Percentiles rank a stretch among this genome's conserved stretches.
These are phyloP conservation scores for Candida nemodendra DNA, from an alignment of 805 yeast genomes.

Conservation along the genomic window DNA sequence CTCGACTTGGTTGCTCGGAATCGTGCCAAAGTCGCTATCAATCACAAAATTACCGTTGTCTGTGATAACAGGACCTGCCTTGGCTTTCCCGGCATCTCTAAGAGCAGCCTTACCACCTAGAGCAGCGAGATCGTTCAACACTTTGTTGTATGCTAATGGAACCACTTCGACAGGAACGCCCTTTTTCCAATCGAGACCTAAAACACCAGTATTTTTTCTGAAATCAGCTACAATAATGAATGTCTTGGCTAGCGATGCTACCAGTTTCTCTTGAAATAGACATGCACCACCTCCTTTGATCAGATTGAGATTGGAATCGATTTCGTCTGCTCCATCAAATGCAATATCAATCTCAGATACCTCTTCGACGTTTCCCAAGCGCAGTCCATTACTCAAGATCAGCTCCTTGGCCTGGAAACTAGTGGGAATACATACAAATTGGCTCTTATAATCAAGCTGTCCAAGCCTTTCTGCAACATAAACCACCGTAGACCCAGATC, in stretches of 20 bases:
- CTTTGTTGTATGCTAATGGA: slow-evolving; percentile 79
- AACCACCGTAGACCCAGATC: slow-evolving; percentile 95
- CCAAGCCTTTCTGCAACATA: slow-evolving; percentile 94
- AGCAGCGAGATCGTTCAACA: slow-evolving; percentile 54
- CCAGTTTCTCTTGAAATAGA: slow-evolving; percentile 90
- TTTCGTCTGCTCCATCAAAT: slow-evolving; percentile 98
- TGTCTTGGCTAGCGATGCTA: slow-evolving; percentile 74
- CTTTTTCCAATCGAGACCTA: slow-evolving; percentile 80
- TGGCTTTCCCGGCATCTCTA: slow-evolving; percentile 84
- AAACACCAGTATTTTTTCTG: slow-evolving; percentile 68
- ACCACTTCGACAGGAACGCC: slow-evolving; percentile 96
- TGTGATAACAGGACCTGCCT: slow-evolving; percentile 96
- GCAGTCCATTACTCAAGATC: slow-evolving; percentile 75
- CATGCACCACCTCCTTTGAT: slow-evolving; percentile 99
- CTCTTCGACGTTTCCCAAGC: slow-evolving; percentile 79
- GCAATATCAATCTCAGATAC: slow-evolving; percentile 82
- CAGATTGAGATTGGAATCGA: slow-evolving; percentile 73
- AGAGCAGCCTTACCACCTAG: slow-evolving; percentile 66
- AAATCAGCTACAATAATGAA: slow-evolving; percentile 93
- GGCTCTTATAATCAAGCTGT: slow-evolving; percentile 50
- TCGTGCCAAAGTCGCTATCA: slow-evolving; percentile 88
- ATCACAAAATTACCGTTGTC: slow-evolving; percentile 92
- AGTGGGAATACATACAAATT: slow-evolving; percentile 84
- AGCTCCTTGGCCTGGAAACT: slow-evolving; percentile 92
- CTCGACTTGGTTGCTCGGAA: slow-evolving; percentile 45